These are phyloP conservation scores for Malassezia slooffiae DNA, from an alignment of 1,284 basidiomycete genomes.

Conservation along the genomic window DNA sequence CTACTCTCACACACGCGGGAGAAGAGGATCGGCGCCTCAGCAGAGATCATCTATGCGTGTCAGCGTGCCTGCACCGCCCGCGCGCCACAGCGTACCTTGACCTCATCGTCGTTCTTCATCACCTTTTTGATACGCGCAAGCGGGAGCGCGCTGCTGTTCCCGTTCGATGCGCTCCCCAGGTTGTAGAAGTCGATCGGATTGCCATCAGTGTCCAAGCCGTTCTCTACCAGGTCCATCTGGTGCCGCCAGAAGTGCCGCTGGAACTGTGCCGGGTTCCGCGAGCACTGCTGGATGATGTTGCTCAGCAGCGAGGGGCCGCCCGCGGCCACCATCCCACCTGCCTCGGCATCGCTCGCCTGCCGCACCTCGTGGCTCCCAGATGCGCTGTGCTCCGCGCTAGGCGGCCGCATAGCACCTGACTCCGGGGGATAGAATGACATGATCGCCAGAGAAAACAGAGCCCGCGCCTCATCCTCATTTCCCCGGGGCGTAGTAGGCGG, in stretches of 20 bases:
- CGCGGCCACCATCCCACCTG: background rate
- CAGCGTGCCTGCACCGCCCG: background rate
- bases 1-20: conserved; percentile 44
- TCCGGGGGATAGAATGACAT: conserved; percentile 12
- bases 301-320: no score
- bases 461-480: no score
- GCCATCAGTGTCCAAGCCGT: conserved; percentile 31
- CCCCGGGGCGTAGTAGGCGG: no score
- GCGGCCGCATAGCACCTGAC: conserved; percentile 1
- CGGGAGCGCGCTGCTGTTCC: conserved; percentile 35
- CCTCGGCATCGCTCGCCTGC: background rate
- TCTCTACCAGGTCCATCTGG: conserved; percentile 38
- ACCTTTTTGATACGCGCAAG: conserved; percentile 46
- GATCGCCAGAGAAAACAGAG: no score
- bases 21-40: conserved; percentile 44
- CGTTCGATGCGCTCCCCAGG: conserved; percentile 14
- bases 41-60: conserved; percentile 37
- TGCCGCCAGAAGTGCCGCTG: conserved; percentile 37
- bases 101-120: conserved; percentile 45
- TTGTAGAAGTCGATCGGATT: conserved; percentile 33
- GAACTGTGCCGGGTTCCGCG: conserved; percentile 19
- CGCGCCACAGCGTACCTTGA: conserved; percentile 19
- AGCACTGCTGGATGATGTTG: conserved; percentile 13
- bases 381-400: no score
- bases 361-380: background rate